These are phyloP conservation scores for Omphalea diandra DNA, from an alignment of 441 rosid genomes.

Conservation along the genomic window DNA sequence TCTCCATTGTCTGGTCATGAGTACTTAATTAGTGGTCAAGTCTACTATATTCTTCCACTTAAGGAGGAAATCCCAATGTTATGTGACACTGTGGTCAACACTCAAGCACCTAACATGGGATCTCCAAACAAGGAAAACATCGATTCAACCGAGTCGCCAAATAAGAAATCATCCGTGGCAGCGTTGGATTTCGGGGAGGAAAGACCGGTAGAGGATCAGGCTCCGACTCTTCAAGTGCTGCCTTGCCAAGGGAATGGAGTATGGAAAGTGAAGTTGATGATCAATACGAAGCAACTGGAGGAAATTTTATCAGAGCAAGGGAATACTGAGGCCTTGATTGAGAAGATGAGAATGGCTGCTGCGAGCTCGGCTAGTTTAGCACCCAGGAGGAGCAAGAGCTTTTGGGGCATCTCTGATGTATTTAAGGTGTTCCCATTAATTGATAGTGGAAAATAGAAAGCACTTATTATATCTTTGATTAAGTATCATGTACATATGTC, in stretches of 20 bases:
- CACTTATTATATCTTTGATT: not conserved
- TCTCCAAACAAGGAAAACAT: constrained; percentile 16
- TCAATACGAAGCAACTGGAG: constrained; percentile 52
- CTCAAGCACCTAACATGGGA: not conserved
- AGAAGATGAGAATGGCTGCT: constrained; percentile 60
- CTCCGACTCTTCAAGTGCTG: constrained; percentile 40
- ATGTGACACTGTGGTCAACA: not conserved
- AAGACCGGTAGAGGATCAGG: not conserved
- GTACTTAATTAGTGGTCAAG: constrained; percentile 33
- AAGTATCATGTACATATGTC: not conserved
- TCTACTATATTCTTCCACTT: constrained; percentile 52
- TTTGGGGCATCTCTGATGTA: constrained; percentile 27
- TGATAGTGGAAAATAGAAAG: constrained; percentile 6
- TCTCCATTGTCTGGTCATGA: constrained; percentile 37
- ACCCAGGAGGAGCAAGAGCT: constrained; percentile 27
- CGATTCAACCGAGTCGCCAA: constrained; percentile 26
- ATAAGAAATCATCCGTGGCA: constrained; percentile 21
- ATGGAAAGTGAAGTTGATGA: constrained; percentile 67
- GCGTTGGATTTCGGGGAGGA: constrained; percentile 23
- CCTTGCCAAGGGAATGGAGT: constrained; percentile 54
- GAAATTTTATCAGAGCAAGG: constrained; percentile 60
- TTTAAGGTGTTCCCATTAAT: constrained; percentile 28
- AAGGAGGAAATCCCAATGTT: constrained; percentile 9
- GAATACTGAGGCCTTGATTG: constrained; percentile 60
- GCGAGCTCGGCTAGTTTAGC: constrained; percentile 25